Evolutionary conservation across 2,329 filamentous ascomycete species (phyloP).

Genomic region (Fusarium torreyae): DNA sequence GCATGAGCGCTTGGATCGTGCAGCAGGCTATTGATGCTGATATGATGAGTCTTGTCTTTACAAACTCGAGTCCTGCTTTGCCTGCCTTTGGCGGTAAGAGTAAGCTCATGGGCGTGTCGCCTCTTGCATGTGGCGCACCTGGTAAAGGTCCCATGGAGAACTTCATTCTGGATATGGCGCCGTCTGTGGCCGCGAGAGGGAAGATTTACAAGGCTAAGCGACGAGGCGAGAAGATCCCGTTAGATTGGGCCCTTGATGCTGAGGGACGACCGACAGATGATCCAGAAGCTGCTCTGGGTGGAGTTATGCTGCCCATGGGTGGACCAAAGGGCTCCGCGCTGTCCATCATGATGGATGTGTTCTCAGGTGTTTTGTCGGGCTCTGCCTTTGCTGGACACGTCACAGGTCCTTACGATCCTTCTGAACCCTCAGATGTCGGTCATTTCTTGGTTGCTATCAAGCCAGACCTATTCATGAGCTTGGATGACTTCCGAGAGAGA

Average conservation of each 20-base stretch:
- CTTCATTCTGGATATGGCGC: slow-evolving; percentile 85
- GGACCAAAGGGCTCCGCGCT: slow-evolving; percentile 85
- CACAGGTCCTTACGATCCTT: slow-evolving; percentile 81
- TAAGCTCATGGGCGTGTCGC: slow-evolving; percentile 81
- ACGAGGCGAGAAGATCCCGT: slow-evolving; percentile 77
- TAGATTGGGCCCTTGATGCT: slow-evolving; percentile 81
- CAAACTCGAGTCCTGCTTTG: slow-evolving; percentile 79
- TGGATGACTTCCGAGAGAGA: slow-evolving; percentile 77
- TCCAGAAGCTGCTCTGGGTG: slow-evolving; percentile 77
- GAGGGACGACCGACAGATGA: slow-evolving; percentile 80
- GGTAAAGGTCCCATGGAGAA: slow-evolving; percentile 64
- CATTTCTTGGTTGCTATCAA: slow-evolving; percentile 82
- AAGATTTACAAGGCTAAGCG: slow-evolving; percentile 81
- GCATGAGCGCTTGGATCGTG: slow-evolving; percentile 86
- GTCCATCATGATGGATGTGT: slow-evolving; percentile 90
- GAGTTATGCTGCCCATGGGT: slow-evolving; percentile 89
- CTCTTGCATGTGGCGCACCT: slow-evolving; percentile 83
- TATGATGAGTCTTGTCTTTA: slow-evolving; percentile 80
- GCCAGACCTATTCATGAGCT: slow-evolving; percentile 80
- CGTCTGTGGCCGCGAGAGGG: slow-evolving; percentile 77
- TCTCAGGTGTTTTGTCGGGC: slow-evolving; percentile 83
- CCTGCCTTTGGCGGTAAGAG: slow-evolving; percentile 78
- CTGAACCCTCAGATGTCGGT: slow-evolving; percentile 77
- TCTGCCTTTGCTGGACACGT: slow-evolving; percentile 85
- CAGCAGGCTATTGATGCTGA: slow-evolving; percentile 81